phyloP scores from a whole-genome alignment of 164 flowering plant species.

The Warburgia ugandensis region DNA sequence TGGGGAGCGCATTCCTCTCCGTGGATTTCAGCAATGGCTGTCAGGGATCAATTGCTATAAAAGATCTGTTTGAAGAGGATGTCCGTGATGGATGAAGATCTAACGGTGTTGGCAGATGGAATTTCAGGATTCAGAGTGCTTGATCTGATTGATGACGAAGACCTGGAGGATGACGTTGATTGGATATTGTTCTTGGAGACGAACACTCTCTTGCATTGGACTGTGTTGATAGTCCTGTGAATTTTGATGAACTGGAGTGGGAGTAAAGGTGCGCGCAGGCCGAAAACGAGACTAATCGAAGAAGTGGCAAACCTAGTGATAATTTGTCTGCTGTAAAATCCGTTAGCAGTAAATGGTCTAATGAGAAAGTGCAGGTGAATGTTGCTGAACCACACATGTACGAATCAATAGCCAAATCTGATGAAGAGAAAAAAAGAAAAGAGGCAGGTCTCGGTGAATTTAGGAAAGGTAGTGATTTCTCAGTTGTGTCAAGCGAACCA shows the following conservation, averaged over 20 bases:
- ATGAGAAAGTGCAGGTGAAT: too few relatives aligned
- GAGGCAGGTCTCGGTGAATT: too few relatives aligned
- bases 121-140: conserved; percentile 59
- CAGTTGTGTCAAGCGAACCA: too few relatives aligned
- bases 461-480: too few relatives aligned
- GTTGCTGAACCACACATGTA: too few relatives aligned
- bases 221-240: conserved; percentile 57
- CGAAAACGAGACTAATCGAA: too few relatives aligned
- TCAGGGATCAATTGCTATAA: conserved; percentile 47
- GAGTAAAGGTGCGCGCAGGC: too few relatives aligned
- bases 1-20: conserved; percentile 86
- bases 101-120: conserved; percentile 34
- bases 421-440: too few relatives aligned
- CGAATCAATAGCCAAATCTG: conserved; percentile 56
- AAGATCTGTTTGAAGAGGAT: conserved; percentile 69
- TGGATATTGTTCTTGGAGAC: conserved; percentile 75
- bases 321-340: too few relatives aligned
- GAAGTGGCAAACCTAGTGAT: too few relatives aligned
- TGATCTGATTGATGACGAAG: conserved; percentile 69
- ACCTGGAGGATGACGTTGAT: conserved; percentile 71
- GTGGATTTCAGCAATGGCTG: conserved; percentile 47
- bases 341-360: too few relatives aligned
- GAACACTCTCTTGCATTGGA: conserved; percentile 66
- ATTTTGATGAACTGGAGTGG: conserved; percentile 59
- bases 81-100: conserved; percentile 65